Conservation (phyloP, 352 stramenopile genomes). For the Plasmopara halstedii region DNA sequence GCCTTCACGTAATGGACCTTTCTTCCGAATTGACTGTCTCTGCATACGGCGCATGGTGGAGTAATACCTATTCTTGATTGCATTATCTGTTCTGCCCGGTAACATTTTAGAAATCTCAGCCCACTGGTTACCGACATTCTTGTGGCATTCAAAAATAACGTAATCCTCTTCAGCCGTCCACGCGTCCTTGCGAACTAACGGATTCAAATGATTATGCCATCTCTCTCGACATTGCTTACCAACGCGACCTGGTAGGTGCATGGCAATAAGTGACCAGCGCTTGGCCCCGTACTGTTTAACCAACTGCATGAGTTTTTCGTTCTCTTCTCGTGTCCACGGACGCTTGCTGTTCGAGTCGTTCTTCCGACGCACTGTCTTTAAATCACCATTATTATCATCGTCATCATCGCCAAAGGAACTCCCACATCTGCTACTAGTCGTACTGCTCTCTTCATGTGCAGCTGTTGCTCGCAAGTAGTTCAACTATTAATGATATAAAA, state of each 20-base stretch:
- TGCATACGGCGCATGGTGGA: conserved; percentile 88
- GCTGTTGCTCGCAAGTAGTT: conserved; percentile 25
- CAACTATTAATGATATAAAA: too few relatives aligned
- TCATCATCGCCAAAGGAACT: conserved; percentile 62
- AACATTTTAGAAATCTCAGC: conserved; percentile 89
- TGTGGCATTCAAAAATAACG: conserved; percentile 87
- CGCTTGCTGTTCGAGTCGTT: conserved; percentile 82
- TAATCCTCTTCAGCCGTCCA: conserved; percentile 88
- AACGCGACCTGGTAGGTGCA: conserved; percentile 79
- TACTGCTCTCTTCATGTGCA: conserved; percentile 17
- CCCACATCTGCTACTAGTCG: conserved; percentile 29
- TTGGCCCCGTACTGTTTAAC: conserved; percentile 87
- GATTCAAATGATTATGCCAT: conserved; percentile 88
- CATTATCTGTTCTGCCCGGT: conserved; percentile 84
- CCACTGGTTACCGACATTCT: conserved; percentile 90
- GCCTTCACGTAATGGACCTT: conserved; percentile 67
- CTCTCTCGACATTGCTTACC: conserved; percentile 86
- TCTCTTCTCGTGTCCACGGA: conserved; percentile 82
- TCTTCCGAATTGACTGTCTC: conserved; percentile 82
- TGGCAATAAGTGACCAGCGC: conserved; percentile 85
- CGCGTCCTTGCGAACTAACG: conserved; percentile 80
- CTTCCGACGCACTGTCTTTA: conserved; percentile 31
- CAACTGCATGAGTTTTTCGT: conserved; percentile 82
- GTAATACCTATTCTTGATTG: conserved; percentile 90
- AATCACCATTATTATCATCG: conserved; percentile 32